Conservation (phyloP, 2,329 filamentous ascomycete species). For the Botrytis elliptica region DNA sequence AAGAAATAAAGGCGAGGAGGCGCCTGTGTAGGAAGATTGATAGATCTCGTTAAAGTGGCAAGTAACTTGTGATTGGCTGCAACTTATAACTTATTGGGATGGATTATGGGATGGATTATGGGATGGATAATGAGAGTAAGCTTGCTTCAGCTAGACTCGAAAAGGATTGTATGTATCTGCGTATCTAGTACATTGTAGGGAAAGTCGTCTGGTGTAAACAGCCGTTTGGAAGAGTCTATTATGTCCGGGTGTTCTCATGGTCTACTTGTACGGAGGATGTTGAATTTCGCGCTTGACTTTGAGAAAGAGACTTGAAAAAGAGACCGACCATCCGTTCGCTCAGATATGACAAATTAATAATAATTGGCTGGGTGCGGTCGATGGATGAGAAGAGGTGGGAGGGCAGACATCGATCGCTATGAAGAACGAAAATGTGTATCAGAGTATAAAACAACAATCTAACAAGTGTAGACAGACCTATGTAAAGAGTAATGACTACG, state of each 20-base stretch:
- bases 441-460: not conserved
- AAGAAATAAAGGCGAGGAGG: not conserved
- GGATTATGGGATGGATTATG: not conserved
- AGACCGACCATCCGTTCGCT: not conserved
- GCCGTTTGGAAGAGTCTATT: not conserved
- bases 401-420: not conserved
- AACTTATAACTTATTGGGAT: not conserved
- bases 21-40: not conserved
- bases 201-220: not conserved
- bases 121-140: not conserved
- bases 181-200: not conserved
- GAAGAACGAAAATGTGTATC: not conserved
- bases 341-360: not conserved
- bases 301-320: not conserved
- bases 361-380: not conserved
- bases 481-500: not conserved
- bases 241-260: not conserved
- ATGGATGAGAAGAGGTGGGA: not conserved
- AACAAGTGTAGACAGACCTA: not conserved
- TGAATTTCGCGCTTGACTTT: not conserved
- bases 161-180: not conserved
- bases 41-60: conserved; percentile 2
- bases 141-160: conserved; percentile 10
- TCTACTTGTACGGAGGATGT: not conserved
- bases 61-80: not conserved